Evolutionary conservation across 2,329 filamentous ascomycete genomes (phyloP).

Genomic region (Hymenoscyphus fructigenus): DNA sequence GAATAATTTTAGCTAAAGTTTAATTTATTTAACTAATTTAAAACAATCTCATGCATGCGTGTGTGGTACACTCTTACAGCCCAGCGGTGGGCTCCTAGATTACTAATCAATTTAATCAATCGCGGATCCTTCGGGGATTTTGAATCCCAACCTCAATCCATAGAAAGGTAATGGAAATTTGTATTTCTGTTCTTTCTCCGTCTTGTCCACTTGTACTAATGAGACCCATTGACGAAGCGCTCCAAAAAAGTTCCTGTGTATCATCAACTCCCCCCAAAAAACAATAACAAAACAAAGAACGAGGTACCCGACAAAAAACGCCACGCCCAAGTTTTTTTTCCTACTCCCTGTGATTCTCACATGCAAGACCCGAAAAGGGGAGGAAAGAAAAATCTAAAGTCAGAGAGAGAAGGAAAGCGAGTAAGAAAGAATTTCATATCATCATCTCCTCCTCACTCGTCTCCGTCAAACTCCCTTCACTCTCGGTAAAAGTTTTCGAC

Average conservation of each 20-base stretch:
- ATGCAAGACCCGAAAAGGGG: conserved; percentile 8
- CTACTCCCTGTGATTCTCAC: conserved; percentile 6
- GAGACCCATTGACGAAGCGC: neutral
- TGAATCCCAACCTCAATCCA: neutral
- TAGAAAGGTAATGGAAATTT: neutral
- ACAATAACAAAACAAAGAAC: neutral
- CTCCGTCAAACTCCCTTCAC: conserved; percentile 24
- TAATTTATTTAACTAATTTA: too few species aligned
- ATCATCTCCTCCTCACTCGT: conserved; percentile 31
- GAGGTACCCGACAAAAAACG: neutral
- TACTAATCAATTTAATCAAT: too few species aligned
- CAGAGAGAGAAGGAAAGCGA: neutral
- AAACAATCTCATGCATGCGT: too few species aligned
- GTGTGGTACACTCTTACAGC: too few species aligned
- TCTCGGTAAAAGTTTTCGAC: conserved; percentile 12
- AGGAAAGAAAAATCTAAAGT: neutral
- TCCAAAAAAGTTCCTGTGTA: conserved; percentile 2
- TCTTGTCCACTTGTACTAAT: conserved; percentile 9
- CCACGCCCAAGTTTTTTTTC: neutral
- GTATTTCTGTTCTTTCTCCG: conserved; percentile 2
- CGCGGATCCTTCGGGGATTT: neutral
- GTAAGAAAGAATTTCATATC: conserved; percentile 13
- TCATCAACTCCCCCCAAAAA: conserved; percentile 4
- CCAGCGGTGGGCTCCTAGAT: too few species aligned
- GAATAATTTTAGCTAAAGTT: too few species aligned